A percentile compares a stretch with the other conserved stretches of the same genome.
Conservation (phyloP, 352 stramenopile species). For the Plasmopara halstedii region DNA sequence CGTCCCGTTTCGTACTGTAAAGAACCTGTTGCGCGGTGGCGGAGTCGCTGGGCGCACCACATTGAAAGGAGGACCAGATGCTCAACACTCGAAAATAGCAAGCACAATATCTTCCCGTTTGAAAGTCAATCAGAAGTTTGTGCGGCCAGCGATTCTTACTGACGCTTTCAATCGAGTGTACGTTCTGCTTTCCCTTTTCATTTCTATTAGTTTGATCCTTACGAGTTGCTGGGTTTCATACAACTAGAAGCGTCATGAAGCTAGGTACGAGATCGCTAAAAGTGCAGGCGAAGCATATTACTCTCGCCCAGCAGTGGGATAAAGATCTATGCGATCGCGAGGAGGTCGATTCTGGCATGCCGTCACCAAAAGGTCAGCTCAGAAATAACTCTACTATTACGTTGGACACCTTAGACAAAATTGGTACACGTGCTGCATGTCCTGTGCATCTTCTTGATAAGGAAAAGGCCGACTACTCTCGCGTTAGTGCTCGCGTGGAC, state of each 20-base stretch:
- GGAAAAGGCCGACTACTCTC: slow-evolving; percentile 46
- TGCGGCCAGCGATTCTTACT: slow-evolving; percentile 50
- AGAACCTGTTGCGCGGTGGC: slow-evolving; percentile 50
- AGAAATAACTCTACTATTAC: slow-evolving; percentile 40
- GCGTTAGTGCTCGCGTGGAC: slow-evolving; percentile 43
- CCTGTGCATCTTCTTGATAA: slow-evolving; percentile 60
- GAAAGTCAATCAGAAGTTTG: slow-evolving; percentile 61
- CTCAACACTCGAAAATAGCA: slow-evolving; percentile 42
- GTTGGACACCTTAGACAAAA: slow-evolving; percentile 70
- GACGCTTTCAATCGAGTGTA: slow-evolving; percentile 67
- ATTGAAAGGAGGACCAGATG: slow-evolving; percentile 21
- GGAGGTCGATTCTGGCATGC: slow-evolving; percentile 43
- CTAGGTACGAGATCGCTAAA: slow-evolving; percentile 51
- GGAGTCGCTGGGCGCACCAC: slow-evolving; percentile 30
- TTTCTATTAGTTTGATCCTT: not conserved
- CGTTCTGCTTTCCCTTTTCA: slow-evolving; percentile 6
- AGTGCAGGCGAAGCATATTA: slow-evolving; percentile 34
- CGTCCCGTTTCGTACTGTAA: slow-evolving; percentile 50
- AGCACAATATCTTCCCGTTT: slow-evolving; percentile 56
- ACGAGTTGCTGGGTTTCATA: not conserved
- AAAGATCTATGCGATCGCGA: slow-evolving; percentile 15
- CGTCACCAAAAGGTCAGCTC: slow-evolving; percentile 45
- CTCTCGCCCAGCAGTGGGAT: slow-evolving; percentile 32
- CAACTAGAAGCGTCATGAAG: slow-evolving; percentile 60
- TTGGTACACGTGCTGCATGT: slow-evolving; percentile 60